These are phyloP conservation scores for Backusella parvicylindrica DNA, from an alignment of 192 early-diverging fungal species.

Conservation along the genomic window DNA sequence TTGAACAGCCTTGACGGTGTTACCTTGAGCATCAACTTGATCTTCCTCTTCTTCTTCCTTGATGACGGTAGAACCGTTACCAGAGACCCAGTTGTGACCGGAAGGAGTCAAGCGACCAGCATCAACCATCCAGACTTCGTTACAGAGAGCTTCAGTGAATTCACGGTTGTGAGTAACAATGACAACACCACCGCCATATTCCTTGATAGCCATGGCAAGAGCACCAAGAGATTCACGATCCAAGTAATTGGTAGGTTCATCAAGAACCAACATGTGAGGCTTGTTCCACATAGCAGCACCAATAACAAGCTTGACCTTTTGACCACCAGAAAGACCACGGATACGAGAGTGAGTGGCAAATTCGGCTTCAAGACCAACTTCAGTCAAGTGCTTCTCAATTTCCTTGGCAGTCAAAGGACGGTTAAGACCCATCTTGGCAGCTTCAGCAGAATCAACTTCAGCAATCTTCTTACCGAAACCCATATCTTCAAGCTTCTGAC, in stretches of 20 bases:
- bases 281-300: slow-evolving; percentile 83
- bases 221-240: slow-evolving; percentile 61
- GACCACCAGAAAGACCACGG: slow-evolving; percentile 69
- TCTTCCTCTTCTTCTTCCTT: slow-evolving; percentile 47
- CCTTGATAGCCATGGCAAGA: slow-evolving; percentile 70
- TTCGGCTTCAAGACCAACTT: slow-evolving; percentile 74
- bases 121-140: slow-evolving; percentile 74
- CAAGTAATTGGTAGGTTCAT: slow-evolving; percentile 81
- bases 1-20: slow-evolving; percentile 68
- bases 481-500: slow-evolving; percentile 67
- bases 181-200: slow-evolving; percentile 77
- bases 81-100: slow-evolving; percentile 51
- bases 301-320: slow-evolving; percentile 86
- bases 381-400: slow-evolving; percentile 70
- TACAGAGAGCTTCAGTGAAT: slow-evolving; percentile 70
- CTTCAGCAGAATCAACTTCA: slow-evolving; percentile 72
- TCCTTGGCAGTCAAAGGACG: slow-evolving; percentile 68
- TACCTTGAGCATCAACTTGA: slow-evolving; percentile 69
- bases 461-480: slow-evolving; percentile 77
- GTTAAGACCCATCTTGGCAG: slow-evolving; percentile 69
- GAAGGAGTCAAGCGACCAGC: slow-evolving; percentile 50
- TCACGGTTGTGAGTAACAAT: slow-evolving; percentile 84
- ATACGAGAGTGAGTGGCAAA: slow-evolving; percentile 71
- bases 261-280: slow-evolving; percentile 89
- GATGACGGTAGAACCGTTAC: slow-evolving; percentile 43